These are phyloP conservation scores for Tolypocladium paradoxum DNA, from an alignment of 2,329 filamentous ascomycete species.

Conservation along the genomic window DNA sequence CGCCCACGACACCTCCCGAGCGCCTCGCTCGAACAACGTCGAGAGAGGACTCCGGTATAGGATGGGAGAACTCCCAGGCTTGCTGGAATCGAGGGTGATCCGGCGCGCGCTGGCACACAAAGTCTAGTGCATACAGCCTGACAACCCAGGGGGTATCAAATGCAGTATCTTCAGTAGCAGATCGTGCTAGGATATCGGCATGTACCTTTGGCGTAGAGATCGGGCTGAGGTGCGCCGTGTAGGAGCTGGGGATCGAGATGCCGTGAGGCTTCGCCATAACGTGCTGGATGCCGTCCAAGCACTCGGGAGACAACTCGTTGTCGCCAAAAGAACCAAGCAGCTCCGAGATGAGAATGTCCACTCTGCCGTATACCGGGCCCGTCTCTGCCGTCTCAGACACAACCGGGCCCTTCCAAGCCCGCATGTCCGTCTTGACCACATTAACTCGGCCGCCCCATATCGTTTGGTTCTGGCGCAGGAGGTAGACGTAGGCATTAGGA, in stretches of 20 bases:
- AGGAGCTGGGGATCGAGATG: constrained; percentile 87
- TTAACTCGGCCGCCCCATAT: constrained; percentile 75
- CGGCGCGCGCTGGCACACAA: constrained; percentile 57
- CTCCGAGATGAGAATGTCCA: constrained; percentile 92
- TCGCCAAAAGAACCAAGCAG: constrained; percentile 91
- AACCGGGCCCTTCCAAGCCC: constrained; percentile 80
- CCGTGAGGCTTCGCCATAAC: constrained; percentile 69
- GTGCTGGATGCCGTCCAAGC: constrained; percentile 88
- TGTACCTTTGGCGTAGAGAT: constrained; percentile 80
- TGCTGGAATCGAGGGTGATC: constrained; percentile 56
- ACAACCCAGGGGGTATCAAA: constrained; percentile 94
- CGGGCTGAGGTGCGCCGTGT: constrained; percentile 89
- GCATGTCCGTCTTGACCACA: constrained; percentile 94
- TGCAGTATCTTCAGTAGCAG: constrained; percentile 52
- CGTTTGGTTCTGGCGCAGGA: constrained; percentile 73
- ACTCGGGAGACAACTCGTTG: constrained; percentile 94
- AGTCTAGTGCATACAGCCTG: constrained; percentile 82
- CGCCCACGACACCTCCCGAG: constrained; percentile 53
- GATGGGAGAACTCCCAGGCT: constrained; percentile 73
- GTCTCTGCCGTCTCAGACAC: constrained; percentile 29
- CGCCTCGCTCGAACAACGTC: constrained; percentile 43
- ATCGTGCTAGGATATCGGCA: constrained; percentile 62
- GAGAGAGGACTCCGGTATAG: constrained; percentile 50
- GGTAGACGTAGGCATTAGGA: constrained; percentile 88
- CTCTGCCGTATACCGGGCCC: constrained; percentile 46